These are phyloP conservation scores for Exophiala xenobiotica DNA, from an alignment of 2,329 filamentous ascomycete genomes.

Conservation along the genomic window DNA sequence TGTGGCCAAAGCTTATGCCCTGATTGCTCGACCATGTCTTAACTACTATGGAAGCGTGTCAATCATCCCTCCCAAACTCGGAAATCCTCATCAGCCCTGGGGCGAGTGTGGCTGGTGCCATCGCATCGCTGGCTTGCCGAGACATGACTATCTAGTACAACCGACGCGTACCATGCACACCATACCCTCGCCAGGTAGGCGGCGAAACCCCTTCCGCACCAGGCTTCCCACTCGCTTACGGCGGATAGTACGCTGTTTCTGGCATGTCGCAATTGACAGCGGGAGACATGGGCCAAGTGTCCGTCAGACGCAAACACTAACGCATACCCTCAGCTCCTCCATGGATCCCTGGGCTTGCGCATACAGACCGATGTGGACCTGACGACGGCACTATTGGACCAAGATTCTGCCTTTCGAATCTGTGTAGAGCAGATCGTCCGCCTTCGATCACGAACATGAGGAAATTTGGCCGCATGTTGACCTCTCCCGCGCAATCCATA, in stretches of 20 bases:
- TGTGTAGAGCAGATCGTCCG: conserved; percentile 27
- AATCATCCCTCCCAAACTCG: not conserved
- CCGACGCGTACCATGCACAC: conserved; percentile 15
- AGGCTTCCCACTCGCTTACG: conserved; percentile 12
- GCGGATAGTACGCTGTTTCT: conserved; percentile 10
- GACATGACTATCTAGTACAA: conserved; percentile 27
- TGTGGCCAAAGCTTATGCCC: conserved; percentile 22
- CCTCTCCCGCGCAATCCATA: conserved; percentile 11
- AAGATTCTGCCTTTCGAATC: conserved; percentile 26
- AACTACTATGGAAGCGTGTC: not conserved
- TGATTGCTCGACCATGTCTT: conserved; percentile 14
- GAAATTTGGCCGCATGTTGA: conserved; percentile 23
- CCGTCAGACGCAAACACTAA: conserved; percentile 29
- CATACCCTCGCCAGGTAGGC: conserved; percentile 9
- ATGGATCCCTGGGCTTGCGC: conserved; percentile 22
- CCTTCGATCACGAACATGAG: conserved; percentile 26
- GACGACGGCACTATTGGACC: conserved; percentile 25
- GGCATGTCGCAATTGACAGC: conserved; percentile 29
- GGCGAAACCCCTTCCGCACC: conserved; percentile 21
- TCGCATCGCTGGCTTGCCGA: conserved; percentile 24
- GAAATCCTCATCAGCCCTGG: conserved; percentile 2
- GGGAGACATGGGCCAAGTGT: conserved; percentile 26
- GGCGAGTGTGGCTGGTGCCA: conserved; percentile 24
- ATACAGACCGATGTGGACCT: conserved; percentile 23
- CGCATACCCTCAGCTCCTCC: conserved; percentile 26